Evolutionary conservation across 495 filamentous ascomycete genomes (phyloP), one percentile per base, ranked within the genome.

Genomic region (Rhizodiscina lignyota): DNA sequence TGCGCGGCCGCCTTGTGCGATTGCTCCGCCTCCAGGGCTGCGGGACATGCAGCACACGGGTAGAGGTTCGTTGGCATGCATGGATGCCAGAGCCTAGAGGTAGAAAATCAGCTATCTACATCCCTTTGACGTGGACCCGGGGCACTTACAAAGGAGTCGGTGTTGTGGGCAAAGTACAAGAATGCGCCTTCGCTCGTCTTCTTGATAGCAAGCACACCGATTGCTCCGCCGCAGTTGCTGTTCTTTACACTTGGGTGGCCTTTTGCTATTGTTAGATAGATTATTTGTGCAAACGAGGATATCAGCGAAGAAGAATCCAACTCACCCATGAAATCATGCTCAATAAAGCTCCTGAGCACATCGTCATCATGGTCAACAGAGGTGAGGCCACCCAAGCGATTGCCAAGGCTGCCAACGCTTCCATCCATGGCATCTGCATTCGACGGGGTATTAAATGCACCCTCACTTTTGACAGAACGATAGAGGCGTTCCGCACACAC

Each of bases 81-180:
- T 89, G n/a, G n/a, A n/a, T n/a, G n/a, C n/a, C 79, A 84, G 1
- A 79, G 77, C 10, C 93, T 53, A 67, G 76, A 44, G 26, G 45
- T 8, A 32, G 5, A 15, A 34, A n/a, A n/a, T n/a, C n/a, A n/a
- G n/a, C n/a, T n/a, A n/a, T n/a, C n/a, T n/a, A n/a, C n/a, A n/a
- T n/a, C n/a, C n/a, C n/a, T n/a, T n/a, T n/a, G 17, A n/a, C 5
- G 19, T 21, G 19, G 16, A 4, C 11, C 1, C 8, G n/a, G 37
- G 20, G 5, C 3, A 1, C 19, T 5, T 8, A 72, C 64, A 49
- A 94, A 93, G 0, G 83, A 89, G 45, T 92, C 83, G 2, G 84
- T 93, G 50, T 91, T 94, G 55, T 94, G 85, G 1, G 74, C 83
- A 52, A 86, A 94, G 53, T 83, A 84, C 13, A 94, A 60, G 41